phyloP scores from a whole-genome alignment of 768 basidiomycete species.

The Obba rivulosa region DNA sequence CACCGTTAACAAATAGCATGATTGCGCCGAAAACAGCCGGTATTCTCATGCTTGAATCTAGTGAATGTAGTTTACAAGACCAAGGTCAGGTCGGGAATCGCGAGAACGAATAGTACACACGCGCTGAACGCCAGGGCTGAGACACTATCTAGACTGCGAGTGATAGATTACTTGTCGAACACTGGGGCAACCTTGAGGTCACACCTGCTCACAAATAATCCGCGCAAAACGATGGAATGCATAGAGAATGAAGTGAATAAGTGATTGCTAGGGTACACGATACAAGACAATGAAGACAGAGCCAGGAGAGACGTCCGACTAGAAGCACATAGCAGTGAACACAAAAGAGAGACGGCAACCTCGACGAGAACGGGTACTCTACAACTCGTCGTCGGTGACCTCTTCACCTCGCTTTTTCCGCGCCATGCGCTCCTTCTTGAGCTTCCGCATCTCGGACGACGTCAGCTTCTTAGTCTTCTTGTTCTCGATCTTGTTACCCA shows the following conservation, averaged over 20 bases:
- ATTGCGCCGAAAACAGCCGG: no score
- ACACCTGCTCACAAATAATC: no score
- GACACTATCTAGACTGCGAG: no score
- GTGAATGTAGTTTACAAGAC: no score
- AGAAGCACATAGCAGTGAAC: slow-evolving; percentile 18
- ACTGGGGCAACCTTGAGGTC: no score
- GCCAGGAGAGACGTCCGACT: slow-evolving; percentile 15
- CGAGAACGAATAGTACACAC: no score
- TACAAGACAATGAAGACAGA: slow-evolving; percentile 16
- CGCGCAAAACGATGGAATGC: no score
- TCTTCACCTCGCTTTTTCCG: slow-evolving; percentile 86
- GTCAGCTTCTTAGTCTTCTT: slow-evolving; percentile 88
- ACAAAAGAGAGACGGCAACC: slow-evolving; percentile 13
- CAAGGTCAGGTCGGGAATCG: no score
- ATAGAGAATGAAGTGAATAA: slow-evolving; percentile 11
- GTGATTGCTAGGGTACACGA: slow-evolving; percentile 20
- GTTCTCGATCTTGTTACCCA: slow-evolving; percentile 93
- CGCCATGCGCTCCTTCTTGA: slow-evolving; percentile 96
- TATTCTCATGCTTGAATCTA: no score
- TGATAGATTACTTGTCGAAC: no score
- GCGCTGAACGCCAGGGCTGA: no score
- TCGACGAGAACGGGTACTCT: slow-evolving; percentile 12
- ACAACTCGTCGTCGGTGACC: slow-evolving; percentile 53
- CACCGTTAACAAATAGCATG: no score
- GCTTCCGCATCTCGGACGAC: slow-evolving; percentile 77